These are phyloP conservation scores for Calonectria henricotiae DNA, from an alignment of 2,329 filamentous ascomycete genomes.

Conservation along the genomic window DNA sequence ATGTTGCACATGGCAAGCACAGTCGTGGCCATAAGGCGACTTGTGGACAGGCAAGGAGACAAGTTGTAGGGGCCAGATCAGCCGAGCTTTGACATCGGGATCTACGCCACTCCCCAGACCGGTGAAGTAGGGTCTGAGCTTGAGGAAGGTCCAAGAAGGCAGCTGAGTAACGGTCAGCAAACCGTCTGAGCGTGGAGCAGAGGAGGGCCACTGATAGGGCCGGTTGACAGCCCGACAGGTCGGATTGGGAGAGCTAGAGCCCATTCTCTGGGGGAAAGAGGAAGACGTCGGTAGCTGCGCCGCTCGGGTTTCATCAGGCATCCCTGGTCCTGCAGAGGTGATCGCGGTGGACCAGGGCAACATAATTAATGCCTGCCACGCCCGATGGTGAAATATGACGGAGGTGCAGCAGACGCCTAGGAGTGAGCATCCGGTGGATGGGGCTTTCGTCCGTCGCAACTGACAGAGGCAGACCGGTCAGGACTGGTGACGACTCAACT, in stretches of 20 bases:
- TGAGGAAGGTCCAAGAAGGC: constrained; percentile 41
- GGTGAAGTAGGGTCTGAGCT: constrained; percentile 47
- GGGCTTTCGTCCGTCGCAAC: constrained; percentile 18
- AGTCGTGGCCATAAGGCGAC: constrained; percentile 30
- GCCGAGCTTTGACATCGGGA: constrained; percentile 42
- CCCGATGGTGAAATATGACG: constrained; percentile 41
- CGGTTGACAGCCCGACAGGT: constrained; percentile 33
- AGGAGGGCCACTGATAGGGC: constrained; percentile 42
- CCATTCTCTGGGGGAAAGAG: constrained; percentile 35
- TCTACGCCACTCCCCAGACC: constrained; percentile 49
- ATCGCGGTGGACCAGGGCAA: constrained; percentile 42
- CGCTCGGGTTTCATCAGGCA: constrained; percentile 43
- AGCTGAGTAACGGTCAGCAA: constrained; percentile 41
- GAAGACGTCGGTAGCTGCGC: constrained; percentile 31
- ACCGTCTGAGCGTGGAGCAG: constrained; percentile 14
- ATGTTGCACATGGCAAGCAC: constrained; percentile 44
- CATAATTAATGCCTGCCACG: constrained; percentile 34
- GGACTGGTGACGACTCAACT: constrained; percentile 31
- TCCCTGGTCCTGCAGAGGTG: constrained; percentile 47
- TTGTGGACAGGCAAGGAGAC: constrained; percentile 41
- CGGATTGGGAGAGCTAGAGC: constrained; percentile 39
- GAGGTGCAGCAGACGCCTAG: constrained; percentile 18
- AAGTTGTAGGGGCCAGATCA: constrained; percentile 38
- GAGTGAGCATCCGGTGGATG: not conserved
- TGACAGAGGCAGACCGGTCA: constrained; percentile 45